phyloP scores from a whole-genome alignment of 495 filamentous ascomycete genomes.

The Trichoderma orchidacearum region DNA sequence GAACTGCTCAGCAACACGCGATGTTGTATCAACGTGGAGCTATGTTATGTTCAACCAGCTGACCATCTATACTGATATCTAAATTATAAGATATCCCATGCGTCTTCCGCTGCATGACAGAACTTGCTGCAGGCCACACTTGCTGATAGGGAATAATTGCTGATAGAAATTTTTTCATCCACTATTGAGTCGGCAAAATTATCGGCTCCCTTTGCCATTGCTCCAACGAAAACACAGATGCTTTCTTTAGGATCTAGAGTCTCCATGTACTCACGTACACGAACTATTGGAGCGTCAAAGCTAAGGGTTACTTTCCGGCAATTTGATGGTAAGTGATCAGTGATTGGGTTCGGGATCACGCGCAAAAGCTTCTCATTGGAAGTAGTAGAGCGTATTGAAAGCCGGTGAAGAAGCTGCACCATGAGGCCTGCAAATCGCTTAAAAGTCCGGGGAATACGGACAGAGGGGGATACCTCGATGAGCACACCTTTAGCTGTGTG shows the following conservation, averaged over 20 bases:
- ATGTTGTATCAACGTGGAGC: constrained; percentile 30
- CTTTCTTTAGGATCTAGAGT: constrained; percentile 70
- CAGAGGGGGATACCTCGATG: constrained; percentile 93
- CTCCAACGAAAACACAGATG: constrained; percentile 92
- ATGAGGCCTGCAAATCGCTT: constrained; percentile 97
- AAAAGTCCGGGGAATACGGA: constrained; percentile 94
- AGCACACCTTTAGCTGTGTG: constrained; percentile 92
- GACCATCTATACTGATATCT: neutral
- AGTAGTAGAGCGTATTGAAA: constrained; percentile 88
- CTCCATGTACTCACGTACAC: constrained; percentile 77
- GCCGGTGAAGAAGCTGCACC: constrained; percentile 95
- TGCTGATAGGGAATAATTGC: constrained; percentile 91
- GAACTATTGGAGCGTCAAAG: constrained; percentile 77
- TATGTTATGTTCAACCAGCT: neutral
- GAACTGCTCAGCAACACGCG: constrained; percentile 18
- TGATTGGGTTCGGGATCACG: constrained; percentile 95
- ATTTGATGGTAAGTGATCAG: constrained; percentile 89
- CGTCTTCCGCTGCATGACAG: constrained; percentile 94
- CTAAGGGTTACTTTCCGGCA: constrained; percentile 95
- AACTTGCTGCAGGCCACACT: constrained; percentile 99
- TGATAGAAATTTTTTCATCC: constrained; percentile 95
- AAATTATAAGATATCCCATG: constrained; percentile 77
- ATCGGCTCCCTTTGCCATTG: constrained; percentile 93
- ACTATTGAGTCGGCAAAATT: constrained; percentile 91
- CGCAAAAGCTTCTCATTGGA: constrained; percentile 95